Conservation (phyloP, 1,139 yeast species). For the Zygoascus sp. region DNA sequence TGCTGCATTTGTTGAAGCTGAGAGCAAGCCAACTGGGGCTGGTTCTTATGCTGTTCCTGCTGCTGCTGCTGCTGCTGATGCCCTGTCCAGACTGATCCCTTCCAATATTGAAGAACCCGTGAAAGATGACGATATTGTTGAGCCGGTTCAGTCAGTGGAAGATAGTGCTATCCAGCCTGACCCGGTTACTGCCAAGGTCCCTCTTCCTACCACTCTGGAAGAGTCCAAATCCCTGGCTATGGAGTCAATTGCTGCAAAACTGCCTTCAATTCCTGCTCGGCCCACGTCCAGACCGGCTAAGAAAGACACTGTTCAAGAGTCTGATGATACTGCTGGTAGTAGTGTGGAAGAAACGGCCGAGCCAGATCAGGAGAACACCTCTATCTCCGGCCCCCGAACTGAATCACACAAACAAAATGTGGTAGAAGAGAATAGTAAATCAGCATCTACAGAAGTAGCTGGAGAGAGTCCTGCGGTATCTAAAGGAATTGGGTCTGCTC, state of each 20-base stretch:
- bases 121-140: neutral
- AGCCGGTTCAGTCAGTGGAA: neutral
- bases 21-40: too few species aligned
- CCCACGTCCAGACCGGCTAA: neutral
- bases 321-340: neutral
- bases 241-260: neutral
- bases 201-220: conserved; percentile 1
- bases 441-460: neutral
- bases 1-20: too few species aligned
- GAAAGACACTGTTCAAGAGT: neutral
- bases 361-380: too few species aligned
- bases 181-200: neutral
- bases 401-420: too few species aligned
- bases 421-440: too few species aligned
- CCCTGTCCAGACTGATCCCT: neutral
- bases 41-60: neutral
- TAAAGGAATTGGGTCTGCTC: too few species aligned
- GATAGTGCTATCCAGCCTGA: conserved; percentile 2
- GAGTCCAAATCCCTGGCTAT: neutral
- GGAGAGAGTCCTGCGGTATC: neutral
- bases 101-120: neutral
- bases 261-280: conserved; percentile 2
- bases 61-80: neutral
- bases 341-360: neutral
- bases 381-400: too few species aligned